Evolutionary conservation across 1,284 basidiomycete species (phyloP), one percentile per base, ranked within the genome.

Genomic region (Ustilago sp.): DNA sequence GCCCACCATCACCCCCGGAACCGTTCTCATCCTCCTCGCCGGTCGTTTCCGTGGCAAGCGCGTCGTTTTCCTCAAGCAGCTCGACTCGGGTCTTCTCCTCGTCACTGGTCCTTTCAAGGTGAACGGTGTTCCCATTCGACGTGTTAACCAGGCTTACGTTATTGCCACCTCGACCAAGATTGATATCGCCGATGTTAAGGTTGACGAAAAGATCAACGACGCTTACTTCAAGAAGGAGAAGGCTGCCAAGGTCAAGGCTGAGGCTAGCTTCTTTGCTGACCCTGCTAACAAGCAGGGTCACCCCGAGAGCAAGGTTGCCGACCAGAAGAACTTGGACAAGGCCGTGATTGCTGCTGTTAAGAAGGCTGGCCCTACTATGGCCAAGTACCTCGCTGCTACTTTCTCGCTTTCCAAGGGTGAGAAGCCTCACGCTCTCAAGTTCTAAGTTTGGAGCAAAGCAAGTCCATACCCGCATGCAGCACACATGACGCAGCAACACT

Each of bases 131-230:
- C 97, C 97, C 83, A 90, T 99, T 87, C 91, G 96, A 87, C 91
- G 97, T 87, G 95, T 99, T 78, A 97, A 96, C 90, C 96, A 98
- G 90, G 95, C 97, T 68, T 99, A 99, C 88, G 95, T 97, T 77
- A 98, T 99, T 86, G 94, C 96, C 77, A 99, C 97, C 76, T 95
- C 95, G 76, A 98, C 97, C 86, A 95, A 93, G 89, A 88, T 99
- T 84, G 93, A 98, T 83, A 88, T 99, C 78, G 89, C 89, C 54
- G 90, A 89, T 80, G 89, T 94, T 87, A 90, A 91, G 85, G 76
- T 87, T 47, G 86, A 87, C 70, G 91, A 93, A 83, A 94, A 96
- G 89, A 89, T 98, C 89, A 92, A 93, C 89, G 97, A 99, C 87
- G 88, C 93, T 55, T 98, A 98, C 90, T 99, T 99, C 87, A 76